These are phyloP conservation scores for Mayamaea pseudoterrestris DNA, from an alignment of 108 stramenopile genomes.

Conservation along the genomic window DNA sequence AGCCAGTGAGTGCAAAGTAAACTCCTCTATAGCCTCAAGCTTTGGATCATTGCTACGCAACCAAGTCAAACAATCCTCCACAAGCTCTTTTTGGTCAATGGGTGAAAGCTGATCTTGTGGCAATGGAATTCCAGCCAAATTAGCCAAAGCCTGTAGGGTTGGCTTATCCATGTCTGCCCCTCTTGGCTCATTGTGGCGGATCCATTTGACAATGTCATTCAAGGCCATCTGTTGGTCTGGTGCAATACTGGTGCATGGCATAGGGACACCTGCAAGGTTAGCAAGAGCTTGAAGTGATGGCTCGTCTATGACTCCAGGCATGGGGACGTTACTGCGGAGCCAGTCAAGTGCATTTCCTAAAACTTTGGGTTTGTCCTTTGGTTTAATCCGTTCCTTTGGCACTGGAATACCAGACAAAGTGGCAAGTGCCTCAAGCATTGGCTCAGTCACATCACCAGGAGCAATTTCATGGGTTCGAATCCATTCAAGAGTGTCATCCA, in stretches of 20 bases:
- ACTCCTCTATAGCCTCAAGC: conserved; percentile 1
- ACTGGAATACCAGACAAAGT: conserved; percentile 8
- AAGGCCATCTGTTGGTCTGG: not conserved
- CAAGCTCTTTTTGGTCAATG: not conserved
- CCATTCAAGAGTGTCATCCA: conserved; percentile 16
- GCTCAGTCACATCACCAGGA: not conserved
- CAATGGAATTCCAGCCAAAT: conserved; percentile 7
- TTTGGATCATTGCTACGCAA: conserved; percentile 1
- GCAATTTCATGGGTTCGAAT: conserved; percentile 9
- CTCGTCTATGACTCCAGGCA: conserved; percentile 5
- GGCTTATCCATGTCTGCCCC: conserved; percentile 2
- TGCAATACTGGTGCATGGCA: too few species aligned
- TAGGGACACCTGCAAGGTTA: conserved; percentile 7
- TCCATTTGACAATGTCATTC: conserved; percentile 7
- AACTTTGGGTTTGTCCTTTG: not conserved
- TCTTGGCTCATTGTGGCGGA: conserved; percentile 4
- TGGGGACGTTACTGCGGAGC: conserved; percentile 12
- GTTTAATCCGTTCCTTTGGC: not conserved
- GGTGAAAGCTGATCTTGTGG: not conserved
- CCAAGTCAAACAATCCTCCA: conserved; percentile 5
- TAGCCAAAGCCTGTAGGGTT: conserved; percentile 3
- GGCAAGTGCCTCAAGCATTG: conserved; percentile 3
- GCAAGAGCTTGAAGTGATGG: conserved; percentile 3
- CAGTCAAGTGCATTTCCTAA: conserved; percentile 15
- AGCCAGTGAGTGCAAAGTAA: not conserved